These are phyloP conservation scores for Tillandsia leiboldiana DNA, from an alignment of 176 grass and related monocot genomes.

Conservation along the genomic window DNA sequence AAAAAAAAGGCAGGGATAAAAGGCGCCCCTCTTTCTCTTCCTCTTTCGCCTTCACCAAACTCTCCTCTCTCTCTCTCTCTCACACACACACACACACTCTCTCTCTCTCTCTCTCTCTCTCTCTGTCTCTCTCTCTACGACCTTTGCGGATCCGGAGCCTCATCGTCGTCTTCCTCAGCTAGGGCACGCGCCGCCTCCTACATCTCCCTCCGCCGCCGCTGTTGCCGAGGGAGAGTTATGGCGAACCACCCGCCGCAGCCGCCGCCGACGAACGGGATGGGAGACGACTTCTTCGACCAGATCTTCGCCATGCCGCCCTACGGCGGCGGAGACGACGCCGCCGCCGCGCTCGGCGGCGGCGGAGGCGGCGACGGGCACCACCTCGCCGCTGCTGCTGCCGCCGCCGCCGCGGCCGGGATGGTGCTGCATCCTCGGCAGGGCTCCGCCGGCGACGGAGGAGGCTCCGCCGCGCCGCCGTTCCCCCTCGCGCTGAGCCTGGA, in stretches of 20 bases:
- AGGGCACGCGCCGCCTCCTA: background rate
- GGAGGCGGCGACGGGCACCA: constrained; percentile 18
- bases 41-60: no score
- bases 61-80: no score
- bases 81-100: background rate
- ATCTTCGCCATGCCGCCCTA: constrained; percentile 54
- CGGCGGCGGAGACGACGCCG: constrained; percentile 17
- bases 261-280: constrained; percentile 32
- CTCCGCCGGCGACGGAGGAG: background rate
- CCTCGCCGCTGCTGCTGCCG: background rate
- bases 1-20: background rate
- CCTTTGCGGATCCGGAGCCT: background rate
- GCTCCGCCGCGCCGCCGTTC: constrained; percentile 29
- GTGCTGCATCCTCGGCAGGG: background rate
- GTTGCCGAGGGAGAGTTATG: constrained; percentile 35
- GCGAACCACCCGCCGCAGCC: constrained; percentile 38
- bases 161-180: background rate
- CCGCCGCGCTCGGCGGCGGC: constrained; percentile 20
- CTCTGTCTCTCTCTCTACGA: background rate
- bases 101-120: background rate
- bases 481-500: constrained; percentile 82
- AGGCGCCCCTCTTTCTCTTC: no score
- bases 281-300: constrained; percentile 87
- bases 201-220: background rate
- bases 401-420: background rate